A percentile compares a stretch with the other conserved stretches of the same genome.
These are phyloP conservation scores for Monascus purpureus DNA, from an alignment of 495 filamentous ascomycete species.

Conservation along the genomic window DNA sequence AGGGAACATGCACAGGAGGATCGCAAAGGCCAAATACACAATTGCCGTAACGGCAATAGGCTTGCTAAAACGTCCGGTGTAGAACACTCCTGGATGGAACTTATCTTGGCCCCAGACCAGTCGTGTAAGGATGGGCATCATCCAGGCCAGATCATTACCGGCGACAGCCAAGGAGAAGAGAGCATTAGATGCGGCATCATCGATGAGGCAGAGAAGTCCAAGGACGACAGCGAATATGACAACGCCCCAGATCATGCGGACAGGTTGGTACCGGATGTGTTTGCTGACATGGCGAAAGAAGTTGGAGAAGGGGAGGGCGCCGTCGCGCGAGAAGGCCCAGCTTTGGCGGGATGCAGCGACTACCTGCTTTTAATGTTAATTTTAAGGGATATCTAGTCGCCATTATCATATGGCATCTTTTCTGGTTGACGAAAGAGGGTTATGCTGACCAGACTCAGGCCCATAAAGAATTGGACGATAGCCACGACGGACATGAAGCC, in stretches of 20 bases:
- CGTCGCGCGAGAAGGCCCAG: slow-evolving; percentile 46
- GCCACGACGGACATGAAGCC: slow-evolving; percentile 30
- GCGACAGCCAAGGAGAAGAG: slow-evolving; percentile 47
- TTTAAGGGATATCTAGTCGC: slow-evolving; percentile 32
- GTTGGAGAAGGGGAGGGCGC: slow-evolving; percentile 42
- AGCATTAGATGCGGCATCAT: slow-evolving; percentile 38
- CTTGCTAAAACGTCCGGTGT: slow-evolving; percentile 33
- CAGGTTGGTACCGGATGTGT: slow-evolving; percentile 38
- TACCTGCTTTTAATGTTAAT: too few species aligned
- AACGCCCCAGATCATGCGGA: slow-evolving; percentile 41
- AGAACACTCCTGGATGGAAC: slow-evolving; percentile 44
- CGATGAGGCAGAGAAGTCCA: slow-evolving; percentile 41
- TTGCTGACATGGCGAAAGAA: slow-evolving; percentile 40
- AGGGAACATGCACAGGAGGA: slow-evolving; percentile 42
- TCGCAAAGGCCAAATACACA: slow-evolving; percentile 39
- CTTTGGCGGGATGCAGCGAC: slow-evolving; percentile 39
- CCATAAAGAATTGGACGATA: slow-evolving; percentile 34
- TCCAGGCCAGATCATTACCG: slow-evolving; percentile 45
- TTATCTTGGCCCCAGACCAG: slow-evolving; percentile 43
- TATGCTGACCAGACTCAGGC: slow-evolving; percentile 20
- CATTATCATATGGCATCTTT: slow-evolving; percentile 19
- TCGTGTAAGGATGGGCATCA: slow-evolving; percentile 42
- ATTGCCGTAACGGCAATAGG: slow-evolving; percentile 39
- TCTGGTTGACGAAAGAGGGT: background rate
- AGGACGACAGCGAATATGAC: slow-evolving; percentile 36